Evolutionary conservation across 805 yeast species (phyloP).

Genomic region (Barnettozyma siamensis): DNA sequence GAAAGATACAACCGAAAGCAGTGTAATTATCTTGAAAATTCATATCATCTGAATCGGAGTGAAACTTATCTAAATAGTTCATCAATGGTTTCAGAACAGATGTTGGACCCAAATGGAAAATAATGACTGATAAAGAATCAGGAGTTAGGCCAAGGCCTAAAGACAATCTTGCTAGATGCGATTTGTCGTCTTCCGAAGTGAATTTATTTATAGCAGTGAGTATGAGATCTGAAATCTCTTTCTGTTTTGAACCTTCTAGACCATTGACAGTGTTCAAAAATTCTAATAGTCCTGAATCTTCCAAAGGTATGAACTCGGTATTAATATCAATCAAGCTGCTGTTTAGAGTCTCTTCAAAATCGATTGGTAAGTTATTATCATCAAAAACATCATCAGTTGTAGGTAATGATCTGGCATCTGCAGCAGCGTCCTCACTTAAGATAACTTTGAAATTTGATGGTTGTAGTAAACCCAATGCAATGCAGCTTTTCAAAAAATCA

Average conservation of each 20-base stretch:
- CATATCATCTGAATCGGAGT: slow-evolving; percentile 37
- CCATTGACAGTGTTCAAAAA: slow-evolving; percentile 42
- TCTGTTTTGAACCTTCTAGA: slow-evolving; percentile 42
- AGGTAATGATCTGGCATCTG: slow-evolving; percentile 29
- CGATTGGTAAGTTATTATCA: slow-evolving; percentile 28
- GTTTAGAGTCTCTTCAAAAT: slow-evolving; percentile 25
- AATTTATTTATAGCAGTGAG: slow-evolving; percentile 30
- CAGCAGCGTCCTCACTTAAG: slow-evolving; percentile 34
- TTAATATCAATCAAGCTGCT: slow-evolving; percentile 32
- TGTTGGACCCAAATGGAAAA: slow-evolving; percentile 40
- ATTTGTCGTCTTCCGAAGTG: slow-evolving; percentile 34
- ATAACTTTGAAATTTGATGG: slow-evolving; percentile 28
- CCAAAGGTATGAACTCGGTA: slow-evolving; percentile 42
- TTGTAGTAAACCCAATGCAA: slow-evolving; percentile 35
- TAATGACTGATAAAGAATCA: slow-evolving; percentile 36
- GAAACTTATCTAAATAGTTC: slow-evolving; percentile 45
- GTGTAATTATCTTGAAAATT: slow-evolving; percentile 63
- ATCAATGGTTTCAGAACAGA: slow-evolving; percentile 39
- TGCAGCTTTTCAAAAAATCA: slow-evolving; percentile 42
- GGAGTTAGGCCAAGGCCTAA: slow-evolving; percentile 43
- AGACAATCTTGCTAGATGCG: slow-evolving; percentile 44
- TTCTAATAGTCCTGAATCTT: slow-evolving; percentile 49
- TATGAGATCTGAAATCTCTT: slow-evolving; percentile 37
- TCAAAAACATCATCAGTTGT: slow-evolving; percentile 30
- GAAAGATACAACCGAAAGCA: slow-evolving; percentile 57